Base-by-base conservation (phyloP, 2,329 filamentous ascomycete species). In the Fusarium sp. region DNA sequence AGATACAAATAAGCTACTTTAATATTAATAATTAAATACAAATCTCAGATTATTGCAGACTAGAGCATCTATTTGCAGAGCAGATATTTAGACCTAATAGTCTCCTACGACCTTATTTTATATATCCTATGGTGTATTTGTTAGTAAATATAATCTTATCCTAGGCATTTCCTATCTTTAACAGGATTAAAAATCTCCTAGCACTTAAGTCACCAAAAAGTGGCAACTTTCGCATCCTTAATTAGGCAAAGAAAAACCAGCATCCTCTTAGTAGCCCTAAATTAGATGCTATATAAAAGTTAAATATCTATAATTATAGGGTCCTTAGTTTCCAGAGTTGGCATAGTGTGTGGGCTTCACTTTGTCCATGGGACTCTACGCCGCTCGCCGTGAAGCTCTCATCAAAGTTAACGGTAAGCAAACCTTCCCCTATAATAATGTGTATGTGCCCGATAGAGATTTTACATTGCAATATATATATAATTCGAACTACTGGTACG, bases 401-500 rank as follows among this genome's bases (percentile, higher is more conserved):
- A 55, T 55, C 41, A 44, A 57, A 57, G 53, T 48, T 12, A 56
- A 56, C 24, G 43, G 43, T 48, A 57, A 31, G 53, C 26, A 10
- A 10, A 12, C 42, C 43, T 3, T n/a, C 18, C 23, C 41, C n/a
- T n/a, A n/a, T n/a, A n/a, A n/a, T n/a, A n/a, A n/a, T n/a, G n/a
- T n/a, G n/a, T n/a, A n/a, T n/a, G n/a, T n/a, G n/a, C n/a, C n/a
- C n/a, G n/a, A n/a, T n/a, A n/a, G n/a, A n/a, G n/a, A n/a, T n/a
- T n/a, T n/a, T n/a, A n/a, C n/a, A n/a, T n/a, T n/a, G n/a, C n/a
- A n/a, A n/a, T n/a, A n/a, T n/a, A n/a, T 6, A 28, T 35, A 21
- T 12, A 16, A 23, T 46, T n/a, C n/a, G n/a, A n/a, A n/a, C n/a
- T n/a, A n/a, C n/a, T n/a, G n/a, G n/a, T n/a, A n/a, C n/a, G n/a